Evolutionary conservation across 2,329 filamentous ascomycete genomes (phyloP).

Genomic region (Domatiomyces catenatus): DNA sequence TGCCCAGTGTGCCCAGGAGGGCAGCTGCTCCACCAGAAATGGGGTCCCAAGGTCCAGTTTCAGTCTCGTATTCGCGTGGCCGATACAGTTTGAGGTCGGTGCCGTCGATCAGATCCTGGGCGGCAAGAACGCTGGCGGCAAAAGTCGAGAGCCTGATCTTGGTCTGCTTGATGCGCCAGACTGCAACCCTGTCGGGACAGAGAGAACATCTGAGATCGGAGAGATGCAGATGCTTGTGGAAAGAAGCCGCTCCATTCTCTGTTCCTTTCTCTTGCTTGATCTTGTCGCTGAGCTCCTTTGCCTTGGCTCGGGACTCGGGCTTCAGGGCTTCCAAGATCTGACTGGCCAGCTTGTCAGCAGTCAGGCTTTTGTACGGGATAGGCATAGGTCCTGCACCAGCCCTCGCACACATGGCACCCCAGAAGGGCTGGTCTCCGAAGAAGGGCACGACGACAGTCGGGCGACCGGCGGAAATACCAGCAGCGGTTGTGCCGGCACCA

Average conservation of each 20-base stretch:
- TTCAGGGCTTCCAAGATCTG: conserved; percentile 47
- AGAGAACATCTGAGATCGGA: conserved; percentile 55
- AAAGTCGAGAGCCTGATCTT: conserved; percentile 54
- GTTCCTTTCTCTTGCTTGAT: conserved; percentile 53
- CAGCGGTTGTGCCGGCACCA: conserved; percentile 73
- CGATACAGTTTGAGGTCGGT: conserved; percentile 54
- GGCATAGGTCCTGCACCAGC: conserved; percentile 58
- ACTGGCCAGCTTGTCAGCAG: conserved; percentile 46
- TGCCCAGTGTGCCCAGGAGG: conserved; percentile 66
- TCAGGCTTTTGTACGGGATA: conserved; percentile 53
- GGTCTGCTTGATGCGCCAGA: conserved; percentile 58
- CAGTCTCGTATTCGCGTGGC: conserved; percentile 55
- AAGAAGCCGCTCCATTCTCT: conserved; percentile 48
- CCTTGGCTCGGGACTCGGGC: conserved; percentile 42
- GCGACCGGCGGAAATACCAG: conserved; percentile 65
- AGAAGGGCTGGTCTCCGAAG: conserved; percentile 72
- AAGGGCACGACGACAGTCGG: conserved; percentile 76
- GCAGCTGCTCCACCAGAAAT: conserved; percentile 63
- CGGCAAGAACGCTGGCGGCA: conserved; percentile 54
- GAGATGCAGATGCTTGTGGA: conserved; percentile 54
- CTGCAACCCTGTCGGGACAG: conserved; percentile 51
- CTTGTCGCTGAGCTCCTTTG: conserved; percentile 42
- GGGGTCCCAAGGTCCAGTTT: conserved; percentile 64
- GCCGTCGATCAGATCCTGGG: conserved; percentile 49
- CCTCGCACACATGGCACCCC: conserved; percentile 59